Evolutionary conservation across 176 grass and related monocot species (phyloP), one percentile per base, ranked within the genome.

Genomic region (Pharus latifolius): DNA sequence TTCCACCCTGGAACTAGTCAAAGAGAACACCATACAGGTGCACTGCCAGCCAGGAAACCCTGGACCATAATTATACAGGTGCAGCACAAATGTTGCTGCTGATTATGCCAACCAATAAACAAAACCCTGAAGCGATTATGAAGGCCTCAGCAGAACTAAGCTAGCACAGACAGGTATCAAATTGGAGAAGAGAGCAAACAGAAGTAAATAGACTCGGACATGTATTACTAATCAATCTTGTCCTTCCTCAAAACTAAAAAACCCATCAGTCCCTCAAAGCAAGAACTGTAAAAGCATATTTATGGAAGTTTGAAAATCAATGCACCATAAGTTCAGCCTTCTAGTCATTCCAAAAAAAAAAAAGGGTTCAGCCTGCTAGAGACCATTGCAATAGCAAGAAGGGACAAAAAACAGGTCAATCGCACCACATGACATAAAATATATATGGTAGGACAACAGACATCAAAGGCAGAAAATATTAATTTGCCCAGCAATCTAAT

Each of bases 391-490:
- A 17, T 17, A 15, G 24, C 42, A 60, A 41, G n/a, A n/a, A 59
- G 57, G 31, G 23, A 46, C 31, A 41, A 67, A 58, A 64, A 57
- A 57, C 10, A 66, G 61, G 41, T 66, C 51, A 54, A 74, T n/a
- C 29, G 50, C 65, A 27, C 2, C 26, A 73, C 18, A 23, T 34
- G 37, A 48, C 18, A n/a, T n/a, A 73, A 56, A 64, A 20, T 56
- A 63, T 48, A 65, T 6, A 9, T 13, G 53, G 35, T 11, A 22
- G 55, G 15, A 75, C 31, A 23, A 76, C 16, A 27, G 11, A 49
- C 34, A 51, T 34, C n/a, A n/a, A 17, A 47, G 7, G 33, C 35
- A 23, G 18, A 23, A 60, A 61, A 70, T 42, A 52, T 61, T 29
- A 51, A 42, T 50, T 50, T 61, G 3, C 15, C 23, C 44, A 70